Conservation (phyloP, 345 rosid genomes). For the Zanthoxylum bungeanum region DNA sequence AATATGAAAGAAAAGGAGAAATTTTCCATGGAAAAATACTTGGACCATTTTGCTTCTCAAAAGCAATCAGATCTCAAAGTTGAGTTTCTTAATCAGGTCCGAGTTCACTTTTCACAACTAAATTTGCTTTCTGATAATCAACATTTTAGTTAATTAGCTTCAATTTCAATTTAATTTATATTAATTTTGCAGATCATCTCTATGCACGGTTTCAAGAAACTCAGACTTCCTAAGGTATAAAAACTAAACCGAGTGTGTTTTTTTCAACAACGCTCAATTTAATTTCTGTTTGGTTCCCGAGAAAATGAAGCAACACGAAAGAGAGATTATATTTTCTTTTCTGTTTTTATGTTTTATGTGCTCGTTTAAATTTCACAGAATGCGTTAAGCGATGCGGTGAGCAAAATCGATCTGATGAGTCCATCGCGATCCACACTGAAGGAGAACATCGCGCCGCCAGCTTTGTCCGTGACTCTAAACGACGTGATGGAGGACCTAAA, state of each 20-base stretch:
- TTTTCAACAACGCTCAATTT: background rate
- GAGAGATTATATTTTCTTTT: too few relatives aligned
- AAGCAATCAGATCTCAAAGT: slow-evolving; percentile 20
- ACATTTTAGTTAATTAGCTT: background rate
- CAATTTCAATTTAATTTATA: background rate
- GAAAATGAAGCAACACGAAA: too few relatives aligned
- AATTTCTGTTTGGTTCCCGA: slow-evolving; percentile 6
- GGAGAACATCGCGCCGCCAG: slow-evolving; percentile 29
- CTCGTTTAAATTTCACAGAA: slow-evolving; percentile 17
- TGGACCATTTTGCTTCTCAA: slow-evolving; percentile 26
- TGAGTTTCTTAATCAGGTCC: slow-evolving; percentile 42
- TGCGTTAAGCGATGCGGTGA: slow-evolving; percentile 31
- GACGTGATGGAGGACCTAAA: slow-evolving; percentile 34
- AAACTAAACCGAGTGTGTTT: background rate
- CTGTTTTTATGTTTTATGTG: too few relatives aligned
- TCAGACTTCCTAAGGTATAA: slow-evolving; percentile 15
- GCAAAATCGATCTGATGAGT: slow-evolving; percentile 34
- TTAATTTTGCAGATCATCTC: slow-evolving; percentile 30
- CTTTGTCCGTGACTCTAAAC: slow-evolving; percentile 17
- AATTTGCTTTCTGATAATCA: background rate
- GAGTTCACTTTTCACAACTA: background rate
- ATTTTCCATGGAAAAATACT: slow-evolving; percentile 31
- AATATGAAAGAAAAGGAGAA: slow-evolving; percentile 7
- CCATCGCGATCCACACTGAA: slow-evolving; percentile 54
- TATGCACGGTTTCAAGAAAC: slow-evolving; percentile 46